Percentiles rank a stretch among this genome's conserved stretches.
phyloP scores from a whole-genome alignment of 306 rosid genomes.

The Styphnolobium japonicum region DNA sequence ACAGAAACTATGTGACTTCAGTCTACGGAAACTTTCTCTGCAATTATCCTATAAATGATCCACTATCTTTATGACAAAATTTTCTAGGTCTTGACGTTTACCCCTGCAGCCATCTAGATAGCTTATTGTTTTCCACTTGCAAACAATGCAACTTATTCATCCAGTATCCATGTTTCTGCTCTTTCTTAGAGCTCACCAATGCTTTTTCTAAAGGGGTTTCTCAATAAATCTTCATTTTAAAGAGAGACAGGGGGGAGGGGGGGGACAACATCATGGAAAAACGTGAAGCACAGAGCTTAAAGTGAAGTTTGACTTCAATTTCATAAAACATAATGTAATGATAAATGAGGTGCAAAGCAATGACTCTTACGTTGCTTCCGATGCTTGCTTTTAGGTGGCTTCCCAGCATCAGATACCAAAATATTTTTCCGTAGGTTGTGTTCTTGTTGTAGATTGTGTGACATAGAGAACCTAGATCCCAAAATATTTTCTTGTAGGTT shows the following conservation, averaged over 20 bases:
- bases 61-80: not conserved
- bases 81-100: not conserved
- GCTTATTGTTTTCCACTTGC: not conserved
- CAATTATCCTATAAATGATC: not conserved
- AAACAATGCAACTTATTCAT: not conserved
- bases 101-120: not conserved
- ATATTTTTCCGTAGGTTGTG: slow-evolving; percentile 22
- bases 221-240: slow-evolving; percentile 5
- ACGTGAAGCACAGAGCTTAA: not conserved
- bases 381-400: slow-evolving; percentile 55
- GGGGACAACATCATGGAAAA: not conserved
- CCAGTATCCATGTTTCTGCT: not conserved
- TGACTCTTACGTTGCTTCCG: slow-evolving; percentile 58
- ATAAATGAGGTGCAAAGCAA: slow-evolving; percentile 13
- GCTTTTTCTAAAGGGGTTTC: not conserved
- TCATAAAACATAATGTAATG: not conserved
- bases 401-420: slow-evolving; percentile 18
- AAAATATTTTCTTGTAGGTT: slow-evolving; percentile 27
- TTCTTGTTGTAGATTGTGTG: slow-evolving; percentile 23
- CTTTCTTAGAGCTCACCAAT: not conserved
- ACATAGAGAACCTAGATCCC: slow-evolving; percentile 35
- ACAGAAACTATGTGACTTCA: not conserved
- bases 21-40: not conserved
- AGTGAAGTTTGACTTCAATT: not conserved
- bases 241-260: not conserved